Percentiles rank a stretch among this genome's conserved stretches.
phyloP scores from a whole-genome alignment of 179 eudicot species.

The Beta corolliflora region DNA sequence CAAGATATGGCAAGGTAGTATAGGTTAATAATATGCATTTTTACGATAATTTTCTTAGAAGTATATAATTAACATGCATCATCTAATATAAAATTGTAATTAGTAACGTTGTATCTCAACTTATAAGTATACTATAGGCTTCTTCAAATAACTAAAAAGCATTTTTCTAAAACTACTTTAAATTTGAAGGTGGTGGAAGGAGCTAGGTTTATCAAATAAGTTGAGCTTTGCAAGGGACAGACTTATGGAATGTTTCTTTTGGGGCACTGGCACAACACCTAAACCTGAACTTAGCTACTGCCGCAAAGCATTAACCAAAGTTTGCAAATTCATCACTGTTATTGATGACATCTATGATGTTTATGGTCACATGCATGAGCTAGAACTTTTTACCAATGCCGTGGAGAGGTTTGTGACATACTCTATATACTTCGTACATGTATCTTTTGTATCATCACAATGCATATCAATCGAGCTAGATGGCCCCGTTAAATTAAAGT shows the following conservation, averaged over 20 bases:
- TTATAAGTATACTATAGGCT: no score
- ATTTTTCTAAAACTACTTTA: neutral
- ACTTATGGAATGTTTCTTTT: constrained; percentile 9
- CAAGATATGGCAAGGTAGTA: constrained; percentile 20
- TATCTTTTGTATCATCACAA: no score
- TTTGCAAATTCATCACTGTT: neutral
- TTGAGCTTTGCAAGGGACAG: constrained; percentile 23
- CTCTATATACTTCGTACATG: no score
- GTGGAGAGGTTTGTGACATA: constrained; percentile 15
- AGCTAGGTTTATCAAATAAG: neutral
- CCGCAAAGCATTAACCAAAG: constrained; percentile 17
- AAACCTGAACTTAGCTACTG: neutral
- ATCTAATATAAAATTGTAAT: no score
- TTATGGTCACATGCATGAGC: constrained; percentile 18
- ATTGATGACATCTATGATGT: constrained; percentile 26
- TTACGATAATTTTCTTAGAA: no score
- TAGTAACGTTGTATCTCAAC: no score
- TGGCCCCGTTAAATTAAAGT: no score
- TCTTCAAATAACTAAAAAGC: no score
- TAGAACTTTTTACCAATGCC: constrained; percentile 18
- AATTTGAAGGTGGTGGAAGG: constrained; percentile 25
- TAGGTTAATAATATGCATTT: no score
- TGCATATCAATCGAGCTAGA: no score
- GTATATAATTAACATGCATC: no score
- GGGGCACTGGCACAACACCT: constrained; percentile 3